phyloP scores from a whole-genome alignment of 306 rosid species.

The Sicyos baderoa region DNA sequence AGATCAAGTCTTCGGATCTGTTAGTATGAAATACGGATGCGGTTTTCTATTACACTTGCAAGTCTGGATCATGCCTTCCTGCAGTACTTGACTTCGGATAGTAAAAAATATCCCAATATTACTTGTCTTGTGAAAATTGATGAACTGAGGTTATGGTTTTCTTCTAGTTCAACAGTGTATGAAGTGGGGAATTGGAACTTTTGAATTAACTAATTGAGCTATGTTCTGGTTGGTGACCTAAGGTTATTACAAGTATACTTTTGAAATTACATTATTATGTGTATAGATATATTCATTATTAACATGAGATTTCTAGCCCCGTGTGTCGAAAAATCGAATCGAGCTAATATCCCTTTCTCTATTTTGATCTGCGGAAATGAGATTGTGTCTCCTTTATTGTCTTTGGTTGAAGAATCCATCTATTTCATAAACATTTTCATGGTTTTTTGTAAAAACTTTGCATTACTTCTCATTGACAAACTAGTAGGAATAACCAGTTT shows the following conservation, averaged over 20 bases:
- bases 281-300: not conserved
- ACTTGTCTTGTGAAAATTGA: not conserved
- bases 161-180: not conserved
- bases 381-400: not conserved
- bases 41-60: not conserved
- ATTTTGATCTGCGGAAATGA: not conserved
- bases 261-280: not conserved
- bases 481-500: constrained; percentile 5
- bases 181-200: not conserved
- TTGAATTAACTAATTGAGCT: not conserved
- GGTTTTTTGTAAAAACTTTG: constrained; percentile 17
- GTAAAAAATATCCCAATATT: too few relatives aligned
- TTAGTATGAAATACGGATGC: not conserved
- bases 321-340: not conserved
- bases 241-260: not conserved
- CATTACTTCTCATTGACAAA: not conserved
- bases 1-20: not conserved
- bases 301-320: not conserved
- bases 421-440: not conserved
- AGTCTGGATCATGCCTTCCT: not conserved
- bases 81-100: not conserved
- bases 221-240: too few relatives aligned
- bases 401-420: not conserved
- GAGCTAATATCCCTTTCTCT: not conserved
- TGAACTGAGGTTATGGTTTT: not conserved